phyloP scores from a whole-genome alignment of 208 protist species.

The Balamuthia mandrillaris region DNA sequence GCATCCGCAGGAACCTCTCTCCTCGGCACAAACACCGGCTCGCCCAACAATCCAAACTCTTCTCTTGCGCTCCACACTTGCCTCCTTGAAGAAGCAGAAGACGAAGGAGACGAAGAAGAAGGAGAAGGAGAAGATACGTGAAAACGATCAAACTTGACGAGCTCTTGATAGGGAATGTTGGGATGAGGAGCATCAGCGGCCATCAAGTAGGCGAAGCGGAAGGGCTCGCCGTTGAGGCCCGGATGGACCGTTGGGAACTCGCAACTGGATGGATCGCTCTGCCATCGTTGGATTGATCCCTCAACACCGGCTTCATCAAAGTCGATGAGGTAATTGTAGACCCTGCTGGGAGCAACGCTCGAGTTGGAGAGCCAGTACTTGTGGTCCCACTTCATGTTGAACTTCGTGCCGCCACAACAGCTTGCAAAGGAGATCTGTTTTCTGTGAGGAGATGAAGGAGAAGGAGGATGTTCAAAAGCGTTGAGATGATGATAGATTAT shows the following conservation, averaged over 20 bases:
- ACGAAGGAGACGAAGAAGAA: too few relatives aligned
- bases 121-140: neutral
- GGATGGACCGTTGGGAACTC: slow-evolving; percentile 41
- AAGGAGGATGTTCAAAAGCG: neutral
- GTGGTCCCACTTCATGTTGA: slow-evolving; percentile 49
- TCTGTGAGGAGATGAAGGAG: neutral
- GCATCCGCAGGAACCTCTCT: neutral
- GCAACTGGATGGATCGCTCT: neutral
- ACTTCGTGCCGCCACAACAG: neutral
- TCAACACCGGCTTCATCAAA: neutral
- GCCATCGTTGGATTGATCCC: neutral
- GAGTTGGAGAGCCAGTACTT: slow-evolving; percentile 47
- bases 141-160: slow-evolving; percentile 40
- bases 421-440: slow-evolving; percentile 25
- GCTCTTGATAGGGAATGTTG: slow-evolving; percentile 29
- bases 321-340: slow-evolving; percentile 32
- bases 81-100: too few relatives aligned
- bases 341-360: neutral
- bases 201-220: slow-evolving; percentile 46
- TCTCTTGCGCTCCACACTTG: slow-evolving; percentile 28
- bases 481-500: slow-evolving; percentile 49
- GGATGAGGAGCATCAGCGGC: neutral
- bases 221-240: neutral
- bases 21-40: slow-evolving; percentile 45
- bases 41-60: slow-evolving; percentile 9